phyloP scores from a whole-genome alignment of 768 basidiomycete genomes.

The Pleurotus djamor region DNA sequence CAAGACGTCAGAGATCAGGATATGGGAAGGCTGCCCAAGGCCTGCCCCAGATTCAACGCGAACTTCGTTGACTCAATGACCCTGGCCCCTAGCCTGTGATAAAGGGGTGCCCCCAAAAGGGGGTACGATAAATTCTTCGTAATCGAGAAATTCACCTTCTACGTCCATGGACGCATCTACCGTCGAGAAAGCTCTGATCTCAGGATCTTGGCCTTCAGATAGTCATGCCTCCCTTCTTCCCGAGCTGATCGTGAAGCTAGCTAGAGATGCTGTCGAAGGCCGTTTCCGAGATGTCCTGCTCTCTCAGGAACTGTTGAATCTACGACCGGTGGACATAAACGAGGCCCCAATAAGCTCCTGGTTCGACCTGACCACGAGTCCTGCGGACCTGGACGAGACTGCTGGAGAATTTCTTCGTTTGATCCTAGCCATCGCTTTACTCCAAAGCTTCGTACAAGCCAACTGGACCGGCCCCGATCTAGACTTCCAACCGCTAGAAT shows the following conservation, averaged over 20 bases:
- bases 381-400: constrained; percentile 21
- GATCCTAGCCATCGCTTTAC: constrained; percentile 69
- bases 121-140: too few relatives aligned
- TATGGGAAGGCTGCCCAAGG: too few relatives aligned
- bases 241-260: constrained; percentile 30
- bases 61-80: too few relatives aligned
- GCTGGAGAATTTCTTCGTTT: constrained; percentile 59
- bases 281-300: constrained; percentile 53
- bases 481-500: constrained; percentile 47
- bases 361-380: constrained; percentile 22
- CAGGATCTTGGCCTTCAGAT: constrained; percentile 37
- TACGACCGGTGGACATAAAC: constrained; percentile 15
- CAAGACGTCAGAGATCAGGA: too few relatives aligned
- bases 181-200: constrained; percentile 59
- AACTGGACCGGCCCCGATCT: constrained; percentile 98
- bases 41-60: too few relatives aligned
- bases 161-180: constrained; percentile 14
- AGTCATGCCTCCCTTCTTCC: constrained; percentile 15
- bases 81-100: too few relatives aligned
- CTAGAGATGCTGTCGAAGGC: constrained; percentile 57
- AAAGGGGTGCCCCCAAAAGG: too few relatives aligned
- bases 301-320: constrained; percentile 37
- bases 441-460: constrained; percentile 88
- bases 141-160: not conserved
- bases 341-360: constrained; percentile 33